phyloP scores from a whole-genome alignment of 2,329 filamentous ascomycete species.

The Phyllosticta capitalensis region DNA sequence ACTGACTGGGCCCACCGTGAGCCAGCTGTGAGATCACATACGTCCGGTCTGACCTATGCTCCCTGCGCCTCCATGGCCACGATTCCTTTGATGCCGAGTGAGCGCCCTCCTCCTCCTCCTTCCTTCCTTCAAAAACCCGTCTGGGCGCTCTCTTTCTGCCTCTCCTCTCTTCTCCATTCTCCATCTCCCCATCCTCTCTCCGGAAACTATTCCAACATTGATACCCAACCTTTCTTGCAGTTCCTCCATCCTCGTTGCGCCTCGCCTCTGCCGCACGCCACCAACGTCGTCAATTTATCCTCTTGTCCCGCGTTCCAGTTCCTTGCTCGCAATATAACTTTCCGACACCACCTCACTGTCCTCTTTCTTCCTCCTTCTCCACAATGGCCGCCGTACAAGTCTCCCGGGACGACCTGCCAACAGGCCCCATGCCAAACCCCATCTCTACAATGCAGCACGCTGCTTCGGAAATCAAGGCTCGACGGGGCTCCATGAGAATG shows the following conservation, averaged over 20 bases:
- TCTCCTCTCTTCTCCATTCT: not conserved
- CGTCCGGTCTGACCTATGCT: not conserved
- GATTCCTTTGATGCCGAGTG: not conserved
- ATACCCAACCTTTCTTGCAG: constrained; percentile 1
- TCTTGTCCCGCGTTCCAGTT: not conserved
- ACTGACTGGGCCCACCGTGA: not conserved
- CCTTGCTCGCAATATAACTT: too few relatives aligned
- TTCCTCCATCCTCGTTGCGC: constrained; percentile 6
- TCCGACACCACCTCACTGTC: not conserved
- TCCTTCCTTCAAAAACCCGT: not conserved
- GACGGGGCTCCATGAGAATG: constrained; percentile 7
- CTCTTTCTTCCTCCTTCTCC: not conserved
- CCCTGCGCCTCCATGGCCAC: not conserved
- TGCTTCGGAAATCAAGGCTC: constrained; percentile 7
- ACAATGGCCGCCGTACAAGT: constrained; percentile 7
- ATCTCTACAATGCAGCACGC: constrained; percentile 9
- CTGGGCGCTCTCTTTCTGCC: not conserved
- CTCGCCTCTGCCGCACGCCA: not conserved
- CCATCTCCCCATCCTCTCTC: constrained; percentile 3
- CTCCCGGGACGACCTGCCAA: constrained; percentile 1
- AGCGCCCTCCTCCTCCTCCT: not conserved
- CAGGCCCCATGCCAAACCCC: not conserved
- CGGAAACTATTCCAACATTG: not conserved
- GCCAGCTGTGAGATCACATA: not conserved
- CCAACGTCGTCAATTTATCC: not conserved